A percentile compares a stretch with the other conserved stretches of the same genome.
phyloP scores from a whole-genome alignment of 1,284 basidiomycete species.

The Trametes versicolor region DNA sequence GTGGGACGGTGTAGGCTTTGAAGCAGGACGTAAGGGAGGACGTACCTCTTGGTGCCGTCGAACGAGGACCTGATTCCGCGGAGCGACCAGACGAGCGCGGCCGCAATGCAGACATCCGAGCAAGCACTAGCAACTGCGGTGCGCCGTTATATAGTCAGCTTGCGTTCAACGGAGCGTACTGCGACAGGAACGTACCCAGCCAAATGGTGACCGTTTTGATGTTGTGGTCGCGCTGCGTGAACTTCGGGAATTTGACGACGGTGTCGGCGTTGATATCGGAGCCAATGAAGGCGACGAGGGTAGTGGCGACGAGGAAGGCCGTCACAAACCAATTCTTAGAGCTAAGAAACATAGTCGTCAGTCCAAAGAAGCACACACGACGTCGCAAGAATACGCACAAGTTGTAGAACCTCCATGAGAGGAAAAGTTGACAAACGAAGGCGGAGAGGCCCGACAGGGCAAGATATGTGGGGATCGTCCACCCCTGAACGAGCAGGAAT shows the following conservation, averaged over 20 bases:
- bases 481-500: slow-evolving; percentile 9
- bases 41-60: slow-evolving; percentile 4
- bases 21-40: neutral
- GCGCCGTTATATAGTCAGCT: neutral
- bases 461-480: slow-evolving; percentile 12
- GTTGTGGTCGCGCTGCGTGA: slow-evolving; percentile 13
- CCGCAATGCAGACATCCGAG: slow-evolving; percentile 3
- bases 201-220: slow-evolving; percentile 15
- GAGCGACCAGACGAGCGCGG: slow-evolving; percentile 7
- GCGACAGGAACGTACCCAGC: slow-evolving; percentile 1
- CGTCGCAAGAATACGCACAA: neutral
- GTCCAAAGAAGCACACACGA: too few relatives aligned
- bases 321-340: slow-evolving; percentile 9
- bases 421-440: slow-evolving; percentile 15
- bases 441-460: slow-evolving; percentile 9
- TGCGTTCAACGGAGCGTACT: too few relatives aligned
- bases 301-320: slow-evolving; percentile 2
- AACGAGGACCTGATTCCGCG: slow-evolving; percentile 7
- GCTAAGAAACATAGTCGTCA: neutral
- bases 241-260: slow-evolving; percentile 8
- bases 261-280: slow-evolving; percentile 12
- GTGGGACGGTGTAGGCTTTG: too few relatives aligned
- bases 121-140: slow-evolving; percentile 3
- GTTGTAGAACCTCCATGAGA: slow-evolving; percentile 10
- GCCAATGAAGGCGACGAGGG: slow-evolving; percentile 5